Evolutionary conservation across 164 flowering plant genomes (phyloP).

Genomic region (Cinnamomum chago): DNA sequence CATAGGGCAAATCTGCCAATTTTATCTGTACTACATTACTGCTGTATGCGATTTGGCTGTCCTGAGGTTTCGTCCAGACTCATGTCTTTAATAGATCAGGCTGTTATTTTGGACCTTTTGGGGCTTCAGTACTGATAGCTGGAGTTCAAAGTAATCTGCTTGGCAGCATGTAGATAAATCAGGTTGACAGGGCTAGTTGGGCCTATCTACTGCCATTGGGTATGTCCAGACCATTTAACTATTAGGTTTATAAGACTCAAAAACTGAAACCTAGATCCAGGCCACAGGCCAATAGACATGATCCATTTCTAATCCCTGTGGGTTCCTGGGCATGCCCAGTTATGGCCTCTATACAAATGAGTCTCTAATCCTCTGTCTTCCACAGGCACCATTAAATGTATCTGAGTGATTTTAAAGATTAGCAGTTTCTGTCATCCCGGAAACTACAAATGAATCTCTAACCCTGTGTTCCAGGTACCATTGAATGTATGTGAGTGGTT

Average conservation of each 20-base stretch:
- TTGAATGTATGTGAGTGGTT: constrained; percentile 94
- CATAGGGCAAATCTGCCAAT: not conserved
- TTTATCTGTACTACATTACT: no score
- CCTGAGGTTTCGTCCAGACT: not conserved
- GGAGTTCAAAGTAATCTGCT: not conserved
- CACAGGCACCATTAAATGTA: constrained; percentile 28
- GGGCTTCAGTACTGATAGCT: not conserved
- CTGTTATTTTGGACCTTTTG: not conserved
- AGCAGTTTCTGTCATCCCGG: constrained; percentile 80
- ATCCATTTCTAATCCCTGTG: not conserved
- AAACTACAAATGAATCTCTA: constrained; percentile 30
- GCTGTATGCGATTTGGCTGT: not conserved
- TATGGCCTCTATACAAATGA: not conserved
- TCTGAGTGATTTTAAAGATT: constrained; percentile 98
- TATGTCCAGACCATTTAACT: not conserved
- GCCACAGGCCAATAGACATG: not conserved
- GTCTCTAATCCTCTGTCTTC: not conserved
- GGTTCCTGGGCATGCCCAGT: not conserved
- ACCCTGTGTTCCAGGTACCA: constrained; percentile 54
- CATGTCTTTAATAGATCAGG: not conserved
- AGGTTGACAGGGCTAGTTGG: not conserved
- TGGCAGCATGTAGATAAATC: not conserved
- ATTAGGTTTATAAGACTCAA: not conserved
- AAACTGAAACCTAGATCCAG: not conserved
- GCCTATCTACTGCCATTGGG: not conserved